Base-by-base conservation (phyloP, 2,329 filamentous ascomycete genomes). In the Monilinia fructicola region DNA sequence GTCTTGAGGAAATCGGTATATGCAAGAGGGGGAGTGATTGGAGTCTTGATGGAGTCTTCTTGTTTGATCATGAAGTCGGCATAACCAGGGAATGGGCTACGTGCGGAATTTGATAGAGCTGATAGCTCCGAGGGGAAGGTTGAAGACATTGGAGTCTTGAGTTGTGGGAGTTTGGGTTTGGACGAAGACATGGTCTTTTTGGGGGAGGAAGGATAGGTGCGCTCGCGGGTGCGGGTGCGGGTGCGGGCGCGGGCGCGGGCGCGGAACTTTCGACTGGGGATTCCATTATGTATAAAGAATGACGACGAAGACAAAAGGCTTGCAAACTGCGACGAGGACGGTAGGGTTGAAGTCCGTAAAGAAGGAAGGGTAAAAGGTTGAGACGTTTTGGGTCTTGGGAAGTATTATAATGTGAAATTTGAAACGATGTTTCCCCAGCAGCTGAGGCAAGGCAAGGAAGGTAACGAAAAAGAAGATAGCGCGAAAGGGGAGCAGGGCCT, bases 1-100 rank as follows among this genome's bases (percentile, higher is more conserved):
- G 89, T 88, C 79, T 93, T 94, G 70, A 98, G 87, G 76, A 97
- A 98, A 75, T 98, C 93, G 72, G 92, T 90, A 77, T 98, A 98
- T 67, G 94, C 93, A 28, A 86, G 83, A 3, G 94, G 94, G 63
- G 94, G 94, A 62, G 91, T 96, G 77, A 98, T 96, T 59, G 93
- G 93, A 5, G 93, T 97, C 79, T 88, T 90, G 67, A 87, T 79
- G 54, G 83, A 79, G 67, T 88, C 85, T 66, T 90, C 83, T 72
- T 90, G 80, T 78, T 93, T 94, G 81, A 93, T 71, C 55, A 73
- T 85, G 73, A 85, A 83, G 65, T 83, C 80, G 26, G 86, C 82
- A 56, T 83, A 82, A 61, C 80, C 81, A 59, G 87, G 87, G 75
- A 90, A 83, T 59, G 91, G 91, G 71, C 89, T 93, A 71, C 84